Evolutionary conservation across 306 rosid genomes (phyloP).

Genomic region (Cyamopsis tetragonoloba): DNA sequence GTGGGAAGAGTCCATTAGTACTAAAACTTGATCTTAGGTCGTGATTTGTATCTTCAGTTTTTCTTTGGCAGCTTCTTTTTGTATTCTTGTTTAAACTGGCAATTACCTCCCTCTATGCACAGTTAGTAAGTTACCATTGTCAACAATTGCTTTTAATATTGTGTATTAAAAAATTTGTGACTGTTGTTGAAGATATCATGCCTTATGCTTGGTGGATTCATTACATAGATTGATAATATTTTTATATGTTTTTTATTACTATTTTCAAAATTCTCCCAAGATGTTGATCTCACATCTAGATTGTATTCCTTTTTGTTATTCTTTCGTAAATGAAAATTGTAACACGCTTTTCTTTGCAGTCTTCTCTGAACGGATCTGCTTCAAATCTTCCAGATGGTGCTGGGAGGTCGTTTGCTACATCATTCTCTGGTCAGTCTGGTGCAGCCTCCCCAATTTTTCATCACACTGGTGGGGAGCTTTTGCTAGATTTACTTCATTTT

Average conservation of each 20-base stretch:
- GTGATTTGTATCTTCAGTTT: not conserved
- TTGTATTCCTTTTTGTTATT: not conserved
- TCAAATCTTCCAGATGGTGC: slow-evolving; percentile 82
- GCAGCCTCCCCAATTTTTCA: slow-evolving; percentile 88
- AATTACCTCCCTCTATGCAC: not conserved
- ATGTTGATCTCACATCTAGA: not conserved
- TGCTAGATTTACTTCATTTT: slow-evolving; percentile 28
- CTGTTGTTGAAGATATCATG: not conserved
- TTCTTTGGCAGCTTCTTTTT: not conserved
- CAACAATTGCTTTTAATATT: not conserved
- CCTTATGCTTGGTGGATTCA: not conserved
- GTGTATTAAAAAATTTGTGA: not conserved
- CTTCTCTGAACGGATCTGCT: slow-evolving; percentile 87
- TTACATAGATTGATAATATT: not conserved
- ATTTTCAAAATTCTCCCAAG: not conserved
- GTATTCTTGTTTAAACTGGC: not conserved
- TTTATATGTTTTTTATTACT: not conserved
- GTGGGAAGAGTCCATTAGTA: not conserved
- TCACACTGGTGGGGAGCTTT: slow-evolving; percentile 72
- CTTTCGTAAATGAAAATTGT: not conserved
- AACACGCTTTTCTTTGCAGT: slow-evolving; percentile 47
- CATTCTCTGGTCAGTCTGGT: slow-evolving; percentile 98
- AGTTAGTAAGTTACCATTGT: not conserved
- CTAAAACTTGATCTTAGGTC: slow-evolving; percentile 1
- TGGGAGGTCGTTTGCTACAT: slow-evolving; percentile 78